Evolutionary conservation across 78 protist genomes (phyloP).

Genomic region (Creolimax fragrantissima): DNA sequence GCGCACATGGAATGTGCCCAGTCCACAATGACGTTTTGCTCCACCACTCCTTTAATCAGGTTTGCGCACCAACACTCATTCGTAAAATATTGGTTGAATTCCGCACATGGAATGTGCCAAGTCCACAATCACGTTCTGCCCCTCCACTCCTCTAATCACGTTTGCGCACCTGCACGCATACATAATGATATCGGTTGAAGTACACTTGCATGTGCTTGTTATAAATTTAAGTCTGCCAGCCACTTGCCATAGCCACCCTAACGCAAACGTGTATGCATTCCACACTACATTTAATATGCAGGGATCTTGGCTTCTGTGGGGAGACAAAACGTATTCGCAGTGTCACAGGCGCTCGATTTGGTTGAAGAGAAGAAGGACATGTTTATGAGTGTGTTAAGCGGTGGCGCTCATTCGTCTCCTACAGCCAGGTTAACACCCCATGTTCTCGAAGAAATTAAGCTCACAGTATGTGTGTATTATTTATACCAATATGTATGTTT

Average conservation of each 20-base stretch:
- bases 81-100: no score
- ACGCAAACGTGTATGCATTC: no score
- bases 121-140: no score
- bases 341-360: background rate
- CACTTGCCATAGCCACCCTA: no score
- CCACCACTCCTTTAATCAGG: no score
- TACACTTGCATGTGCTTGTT: background rate
- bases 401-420: background rate
- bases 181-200: background rate
- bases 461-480: background rate
- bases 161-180: background rate
- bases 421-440: background rate
- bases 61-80: no score
- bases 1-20: no score
- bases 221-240: no score
- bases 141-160: background rate
- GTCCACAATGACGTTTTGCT: no score
- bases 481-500: no score
- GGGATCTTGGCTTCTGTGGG: background rate
- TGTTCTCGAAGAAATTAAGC: background rate
- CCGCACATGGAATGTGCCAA: no score
- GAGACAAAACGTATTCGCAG: background rate
- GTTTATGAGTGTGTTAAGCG: background rate
- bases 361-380: background rate
- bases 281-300: no score